These are phyloP conservation scores for Extremus antarcticus DNA, from an alignment of 495 filamentous ascomycete species.

Conservation along the genomic window DNA sequence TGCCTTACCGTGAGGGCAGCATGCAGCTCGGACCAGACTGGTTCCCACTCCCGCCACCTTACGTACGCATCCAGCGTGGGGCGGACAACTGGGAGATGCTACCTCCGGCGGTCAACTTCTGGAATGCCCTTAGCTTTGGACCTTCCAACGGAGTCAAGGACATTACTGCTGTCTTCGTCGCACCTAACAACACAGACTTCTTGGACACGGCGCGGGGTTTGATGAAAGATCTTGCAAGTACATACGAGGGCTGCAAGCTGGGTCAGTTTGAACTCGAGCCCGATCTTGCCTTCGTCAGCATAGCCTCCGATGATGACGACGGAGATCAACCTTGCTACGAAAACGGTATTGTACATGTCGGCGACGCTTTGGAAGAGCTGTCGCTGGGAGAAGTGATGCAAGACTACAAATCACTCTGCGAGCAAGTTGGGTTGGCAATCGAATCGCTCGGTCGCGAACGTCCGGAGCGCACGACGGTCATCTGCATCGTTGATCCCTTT, in stretches of 20 bases:
- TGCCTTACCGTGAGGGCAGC: conserved; percentile 5
- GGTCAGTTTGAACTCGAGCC: conserved; percentile 34
- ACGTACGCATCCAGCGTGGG: conserved; percentile 66
- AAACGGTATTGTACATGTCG: not conserved
- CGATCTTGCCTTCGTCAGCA: not conserved
- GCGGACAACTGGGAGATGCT: conserved; percentile 65
- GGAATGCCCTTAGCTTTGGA: conserved; percentile 78
- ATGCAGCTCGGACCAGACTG: conserved; percentile 18
- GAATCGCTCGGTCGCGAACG: conserved; percentile 41
- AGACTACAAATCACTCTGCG: conserved; percentile 14
- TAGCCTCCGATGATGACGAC: conserved; percentile 29
- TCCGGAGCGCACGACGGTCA: conserved; percentile 44
- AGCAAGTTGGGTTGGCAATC: conserved; percentile 33
- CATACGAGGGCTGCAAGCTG: conserved; percentile 71
- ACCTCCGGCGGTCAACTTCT: conserved; percentile 71
- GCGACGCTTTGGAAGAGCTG: not conserved
- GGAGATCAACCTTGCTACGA: conserved; percentile 34
- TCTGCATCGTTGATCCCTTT: conserved; percentile 80
- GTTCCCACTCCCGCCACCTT: conserved; percentile 44
- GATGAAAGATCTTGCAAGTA: conserved; percentile 55
- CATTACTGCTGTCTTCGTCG: conserved; percentile 68
- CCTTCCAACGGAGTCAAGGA: conserved; percentile 72
- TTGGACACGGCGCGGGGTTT: conserved; percentile 54
- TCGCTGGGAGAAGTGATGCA: conserved; percentile 3
- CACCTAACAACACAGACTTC: conserved; percentile 50